Evolutionary conservation across 495 filamentous ascomycete genomes (phyloP), one percentile per base, ranked within the genome.

Genomic region (Penicillium goetzii): DNA sequence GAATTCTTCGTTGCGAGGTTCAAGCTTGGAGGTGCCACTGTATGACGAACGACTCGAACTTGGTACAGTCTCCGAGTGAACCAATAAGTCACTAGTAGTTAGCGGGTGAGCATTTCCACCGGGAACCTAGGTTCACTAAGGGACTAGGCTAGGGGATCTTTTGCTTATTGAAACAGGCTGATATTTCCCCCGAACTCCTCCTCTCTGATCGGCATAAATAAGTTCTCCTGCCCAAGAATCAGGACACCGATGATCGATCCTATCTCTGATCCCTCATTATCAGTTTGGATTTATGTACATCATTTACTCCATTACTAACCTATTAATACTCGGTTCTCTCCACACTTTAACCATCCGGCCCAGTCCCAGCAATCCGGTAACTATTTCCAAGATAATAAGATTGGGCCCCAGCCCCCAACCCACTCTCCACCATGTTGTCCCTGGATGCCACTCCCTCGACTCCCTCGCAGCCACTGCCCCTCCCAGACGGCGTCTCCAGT

Each of bases 401-500:
- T n/a, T n/a, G n/a, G 47, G 25, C 11, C 43, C 21, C 10, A 10
- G 19, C 43, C 7, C n/a, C n/a, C 43, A 6, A 19, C 7, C 41
- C n/a, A 45, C 8, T 23, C 19, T 33, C 25, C 50, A 30, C 50
- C 28, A 53, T 53, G 45, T 61, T 58, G 53, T 34, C 58, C 63
- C 60, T 71, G 38, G 59, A 58, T 64, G 30, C 55, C 51, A 6
- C 65, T 74, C 40, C 77, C 77, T 34, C 59, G 28, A 10, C 19
- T 17, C 2, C 19, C 4, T 25, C 19, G 38, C 52, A 55, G 52
- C 76, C 78, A n/a, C 77, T 89, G 38, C 83, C 83, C 28, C 75
- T 89, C 32, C 84, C 85, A 7, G 49, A 69, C 47, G 81, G 80
- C 59, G 74, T 86, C 66, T 79, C 73, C 56, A 80, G 83, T 54